Conservation (phyloP, 805 yeast genomes). For the Candida namnaoensis region DNA sequence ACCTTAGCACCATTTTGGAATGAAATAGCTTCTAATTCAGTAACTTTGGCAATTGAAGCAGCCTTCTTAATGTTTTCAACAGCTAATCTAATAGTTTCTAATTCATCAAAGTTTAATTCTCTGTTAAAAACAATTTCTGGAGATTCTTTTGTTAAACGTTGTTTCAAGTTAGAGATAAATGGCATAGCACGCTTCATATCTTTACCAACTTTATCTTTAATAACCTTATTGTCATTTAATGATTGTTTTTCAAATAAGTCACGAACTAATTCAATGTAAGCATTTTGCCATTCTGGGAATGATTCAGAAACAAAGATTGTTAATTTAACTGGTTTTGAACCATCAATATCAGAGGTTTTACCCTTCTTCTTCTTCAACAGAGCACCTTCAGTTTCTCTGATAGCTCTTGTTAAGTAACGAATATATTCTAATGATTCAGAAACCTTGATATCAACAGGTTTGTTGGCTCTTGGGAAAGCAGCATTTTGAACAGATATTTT, state of each 20-base stretch:
- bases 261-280: slow-evolving; percentile 73
- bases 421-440: slow-evolving; percentile 72
- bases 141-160: slow-evolving; percentile 61
- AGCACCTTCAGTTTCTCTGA: slow-evolving; percentile 90
- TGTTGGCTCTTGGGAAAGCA: slow-evolving; percentile 68
- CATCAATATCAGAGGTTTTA: slow-evolving; percentile 67
- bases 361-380: slow-evolving; percentile 85
- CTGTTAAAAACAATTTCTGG: slow-evolving; percentile 83
- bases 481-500: slow-evolving; percentile 63
- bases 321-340: slow-evolving; percentile 62
- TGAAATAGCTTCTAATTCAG: slow-evolving; percentile 49
- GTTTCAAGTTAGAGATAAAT: slow-evolving; percentile 79
- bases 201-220: slow-evolving; percentile 63
- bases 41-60: slow-evolving; percentile 49
- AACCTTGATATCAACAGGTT: slow-evolving; percentile 53
- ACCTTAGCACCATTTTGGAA: slow-evolving; percentile 52
- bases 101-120: slow-evolving; percentile 77
- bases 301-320: slow-evolving; percentile 67
- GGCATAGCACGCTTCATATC: slow-evolving; percentile 99
- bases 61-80: slow-evolving; percentile 51
- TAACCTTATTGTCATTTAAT: slow-evolving; percentile 54
- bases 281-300: slow-evolving; percentile 91
- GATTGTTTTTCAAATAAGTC: slow-evolving; percentile 59
- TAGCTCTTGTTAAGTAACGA: slow-evolving; percentile 67
- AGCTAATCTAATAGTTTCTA: slow-evolving; percentile 50